Evolutionary conservation across 345 rosid species (phyloP).

Genomic region (Kandelia obovata): DNA sequence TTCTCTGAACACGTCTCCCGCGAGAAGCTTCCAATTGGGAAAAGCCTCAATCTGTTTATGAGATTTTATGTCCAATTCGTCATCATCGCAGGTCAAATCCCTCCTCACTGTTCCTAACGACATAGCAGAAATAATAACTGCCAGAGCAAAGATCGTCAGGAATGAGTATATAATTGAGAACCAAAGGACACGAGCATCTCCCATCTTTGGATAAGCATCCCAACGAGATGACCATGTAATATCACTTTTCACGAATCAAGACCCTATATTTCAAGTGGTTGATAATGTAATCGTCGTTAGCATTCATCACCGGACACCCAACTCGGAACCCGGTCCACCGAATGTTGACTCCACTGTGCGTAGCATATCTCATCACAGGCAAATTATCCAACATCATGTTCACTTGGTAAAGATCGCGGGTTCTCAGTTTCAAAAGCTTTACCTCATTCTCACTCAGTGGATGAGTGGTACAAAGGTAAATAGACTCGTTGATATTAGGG

Average conservation of each 20-base stretch:
- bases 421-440: slow-evolving; percentile 79
- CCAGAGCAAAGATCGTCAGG: slow-evolving; percentile 68
- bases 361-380: slow-evolving; percentile 75
- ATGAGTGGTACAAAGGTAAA: slow-evolving; percentile 61
- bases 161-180: slow-evolving; percentile 78
- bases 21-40: slow-evolving; percentile 85
- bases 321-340: slow-evolving; percentile 88
- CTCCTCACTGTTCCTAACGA: slow-evolving; percentile 75
- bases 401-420: slow-evolving; percentile 75
- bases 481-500: slow-evolving; percentile 66
- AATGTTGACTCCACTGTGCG: slow-evolving; percentile 59
- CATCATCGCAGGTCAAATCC: slow-evolving; percentile 67
- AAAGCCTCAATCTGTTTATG: slow-evolving; percentile 90
- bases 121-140: slow-evolving; percentile 70
- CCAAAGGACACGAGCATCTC: slow-evolving; percentile 86
- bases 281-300: slow-evolving; percentile 68
- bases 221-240: slow-evolving; percentile 77
- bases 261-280: slow-evolving; percentile 71
- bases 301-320: slow-evolving; percentile 48
- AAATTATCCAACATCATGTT: slow-evolving; percentile 79
- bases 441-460: slow-evolving; percentile 65
- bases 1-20: slow-evolving; percentile 82
- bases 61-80: slow-evolving; percentile 75
- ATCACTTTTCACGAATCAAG: slow-evolving; percentile 68
- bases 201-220: slow-evolving; percentile 86